Evolutionary conservation across 345 rosid species (phyloP).

Genomic region (Mallotus nudiflorus): DNA sequence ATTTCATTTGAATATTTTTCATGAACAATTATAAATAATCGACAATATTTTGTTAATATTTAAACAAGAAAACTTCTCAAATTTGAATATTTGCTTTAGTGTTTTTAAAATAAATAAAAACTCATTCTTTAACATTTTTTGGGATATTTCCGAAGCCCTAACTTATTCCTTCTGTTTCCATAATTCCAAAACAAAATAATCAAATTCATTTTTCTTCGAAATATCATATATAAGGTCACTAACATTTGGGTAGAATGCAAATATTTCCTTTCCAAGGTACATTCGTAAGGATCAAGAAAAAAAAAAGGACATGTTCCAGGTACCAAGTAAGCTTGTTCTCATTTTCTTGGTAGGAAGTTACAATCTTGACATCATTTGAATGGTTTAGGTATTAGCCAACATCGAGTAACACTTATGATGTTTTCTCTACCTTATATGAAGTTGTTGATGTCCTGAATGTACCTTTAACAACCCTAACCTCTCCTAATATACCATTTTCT

Average conservation of each 20-base stretch:
- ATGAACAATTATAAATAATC: no score
- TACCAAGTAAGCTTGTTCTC: background rate
- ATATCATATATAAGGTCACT: background rate
- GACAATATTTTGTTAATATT: no score
- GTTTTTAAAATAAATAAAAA: no score
- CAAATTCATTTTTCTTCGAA: background rate
- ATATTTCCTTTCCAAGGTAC: background rate
- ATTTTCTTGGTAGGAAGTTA: background rate
- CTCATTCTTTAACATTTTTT: no score
- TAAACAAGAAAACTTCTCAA: no score
- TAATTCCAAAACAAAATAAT: background rate
- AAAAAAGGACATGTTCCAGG: background rate
- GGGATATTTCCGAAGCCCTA: background rate
- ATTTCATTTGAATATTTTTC: no score
- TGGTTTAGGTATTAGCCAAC: background rate
- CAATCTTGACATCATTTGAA: conserved; percentile 16
- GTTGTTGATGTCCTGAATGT: background rate
- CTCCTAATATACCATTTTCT: background rate
- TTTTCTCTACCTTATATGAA: background rate
- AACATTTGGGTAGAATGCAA: background rate
- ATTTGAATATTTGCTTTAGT: no score
- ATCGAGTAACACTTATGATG: background rate
- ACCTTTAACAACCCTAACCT: background rate
- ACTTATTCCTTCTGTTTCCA: background rate
- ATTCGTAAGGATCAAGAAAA: background rate